Evolutionary conservation across 2,329 filamentous ascomycete species (phyloP), one percentile per base, ranked within the genome.

Genomic region (Trichophyton mentagrophytes): DNA sequence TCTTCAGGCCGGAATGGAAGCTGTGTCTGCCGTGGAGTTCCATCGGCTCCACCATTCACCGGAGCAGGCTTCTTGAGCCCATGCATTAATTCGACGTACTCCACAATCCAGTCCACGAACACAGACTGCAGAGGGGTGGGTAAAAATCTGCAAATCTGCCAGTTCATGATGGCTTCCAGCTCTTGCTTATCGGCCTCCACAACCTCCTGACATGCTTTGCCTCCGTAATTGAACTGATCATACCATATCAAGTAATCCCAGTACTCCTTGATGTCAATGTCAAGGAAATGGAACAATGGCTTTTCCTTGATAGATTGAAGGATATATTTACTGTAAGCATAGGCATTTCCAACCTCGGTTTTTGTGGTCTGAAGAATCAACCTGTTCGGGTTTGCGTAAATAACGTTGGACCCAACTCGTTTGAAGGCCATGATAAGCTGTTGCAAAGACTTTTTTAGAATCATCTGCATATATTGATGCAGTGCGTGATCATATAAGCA

Each of bases 161-260:
- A 99, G 74, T 96, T 89, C 91, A 99, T 97, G 68, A 99, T 85
- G 9, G 88, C 93, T 67, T 96, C 88, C 13, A 97, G 81, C 2
- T 83, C 81, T 70, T 96, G 90, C 51, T 87, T 84, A 67, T 92
- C 89, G 8, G 79, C 79, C 66, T 85, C 85, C 6, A 87, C 80
- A 2, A 96, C 88, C 68, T 93, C 84, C 57, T 86, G 84, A 66
- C 90, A 96, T 3, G 89, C 93, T 69, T 95, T 95, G 63, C 93
- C 93, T 60, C 93, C 95, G 69, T 97, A 97, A 77, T 99, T 99
- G 79, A 92, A 96, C 74, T 96, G 90, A 67, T 99, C 93, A 67
- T 97, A 97, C 93, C 93, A 99, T 3, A 96, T 85, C 0, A 99
- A 84, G 69, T 96, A 97, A 72, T 99, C 93, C 93, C 93, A 99